Evolutionary conservation across 2,329 filamentous ascomycete genomes (phyloP).

Genomic region (Gnomoniopsis smithogilvyi): DNA sequence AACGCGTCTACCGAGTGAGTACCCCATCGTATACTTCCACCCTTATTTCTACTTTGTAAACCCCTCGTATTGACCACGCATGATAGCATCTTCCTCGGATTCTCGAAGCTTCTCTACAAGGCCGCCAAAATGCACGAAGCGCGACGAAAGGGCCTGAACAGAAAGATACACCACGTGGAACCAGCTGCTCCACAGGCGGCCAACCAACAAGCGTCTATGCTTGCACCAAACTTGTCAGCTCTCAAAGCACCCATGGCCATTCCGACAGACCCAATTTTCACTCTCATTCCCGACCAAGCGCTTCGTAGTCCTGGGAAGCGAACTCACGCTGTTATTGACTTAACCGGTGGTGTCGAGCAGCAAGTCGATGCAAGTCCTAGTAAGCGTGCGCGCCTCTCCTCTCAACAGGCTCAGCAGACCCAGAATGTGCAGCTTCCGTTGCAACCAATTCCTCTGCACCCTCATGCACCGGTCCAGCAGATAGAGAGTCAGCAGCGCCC

Average conservation of each 20-base stretch:
- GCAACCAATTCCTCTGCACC: no score
- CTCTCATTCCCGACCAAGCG: neutral
- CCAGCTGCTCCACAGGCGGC: neutral
- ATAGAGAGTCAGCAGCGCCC: no score
- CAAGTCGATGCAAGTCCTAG: neutral
- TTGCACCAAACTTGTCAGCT: no score
- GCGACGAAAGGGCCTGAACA: constrained; percentile 7
- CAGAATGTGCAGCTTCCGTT: no score
- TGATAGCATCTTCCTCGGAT: constrained; percentile 9
- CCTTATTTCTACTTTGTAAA: neutral
- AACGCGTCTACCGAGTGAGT: constrained; percentile 10
- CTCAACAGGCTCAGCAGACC: neutral
- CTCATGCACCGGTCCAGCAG: no score
- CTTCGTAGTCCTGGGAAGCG: neutral
- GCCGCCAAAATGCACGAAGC: constrained; percentile 11
- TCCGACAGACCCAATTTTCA: no score
- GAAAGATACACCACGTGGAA: neutral
- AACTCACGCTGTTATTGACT: neutral
- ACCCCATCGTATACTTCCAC: no score
- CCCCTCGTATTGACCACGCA: neutral
- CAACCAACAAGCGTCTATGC: no score
- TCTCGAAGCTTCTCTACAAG: constrained; percentile 14
- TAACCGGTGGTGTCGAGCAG: neutral
- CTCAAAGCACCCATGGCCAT: no score
- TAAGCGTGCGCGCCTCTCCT: neutral